phyloP scores from a whole-genome alignment of 2,329 filamentous ascomycete genomes.

The Colletotrichum zoysiae region DNA sequence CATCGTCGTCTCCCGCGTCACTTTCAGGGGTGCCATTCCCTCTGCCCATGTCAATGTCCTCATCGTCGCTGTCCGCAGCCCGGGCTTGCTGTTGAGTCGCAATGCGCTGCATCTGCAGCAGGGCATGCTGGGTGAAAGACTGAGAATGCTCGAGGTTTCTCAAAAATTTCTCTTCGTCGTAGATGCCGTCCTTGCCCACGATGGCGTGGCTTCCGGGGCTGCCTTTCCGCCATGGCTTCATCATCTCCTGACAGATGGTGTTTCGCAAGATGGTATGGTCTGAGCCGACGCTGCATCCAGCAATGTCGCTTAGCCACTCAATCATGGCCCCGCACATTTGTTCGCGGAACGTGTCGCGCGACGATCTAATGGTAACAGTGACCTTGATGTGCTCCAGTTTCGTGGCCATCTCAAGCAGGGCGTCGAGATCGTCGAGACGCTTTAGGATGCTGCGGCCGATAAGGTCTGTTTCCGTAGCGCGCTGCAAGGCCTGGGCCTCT shows the following conservation, averaged over 20 bases:
- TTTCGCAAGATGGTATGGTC: slow-evolving; percentile 84
- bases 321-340: slow-evolving; percentile 99
- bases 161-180: slow-evolving; percentile 81
- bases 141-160: slow-evolving; percentile 51
- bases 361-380: slow-evolving; percentile 92
- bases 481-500: slow-evolving; percentile 74
- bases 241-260: slow-evolving; percentile 90
- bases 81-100: slow-evolving; percentile 49
- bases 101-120: slow-evolving; percentile 48
- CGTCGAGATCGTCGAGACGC: slow-evolving; percentile 78
- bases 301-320: slow-evolving; percentile 94
- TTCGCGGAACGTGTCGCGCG: slow-evolving; percentile 94
- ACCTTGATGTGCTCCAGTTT: slow-evolving; percentile 96
- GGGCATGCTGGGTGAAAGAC: slow-evolving; percentile 53
- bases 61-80: slow-evolving; percentile 54
- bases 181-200: slow-evolving; percentile 82
- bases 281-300: slow-evolving; percentile 85
- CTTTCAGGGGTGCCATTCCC: slow-evolving; percentile 41
- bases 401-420: slow-evolving; percentile 81
- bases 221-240: slow-evolving; percentile 88
- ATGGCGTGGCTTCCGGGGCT: slow-evolving; percentile 84
- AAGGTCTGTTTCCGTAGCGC: slow-evolving; percentile 90
- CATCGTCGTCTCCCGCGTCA: slow-evolving; percentile 48
- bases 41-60: slow-evolving; percentile 45
- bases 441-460: slow-evolving; percentile 88